Percentiles rank a stretch among this genome's conserved stretches.
phyloP scores from a whole-genome alignment of 2,329 filamentous ascomycete genomes.

The Colletotrichum neosansevieriae region DNA sequence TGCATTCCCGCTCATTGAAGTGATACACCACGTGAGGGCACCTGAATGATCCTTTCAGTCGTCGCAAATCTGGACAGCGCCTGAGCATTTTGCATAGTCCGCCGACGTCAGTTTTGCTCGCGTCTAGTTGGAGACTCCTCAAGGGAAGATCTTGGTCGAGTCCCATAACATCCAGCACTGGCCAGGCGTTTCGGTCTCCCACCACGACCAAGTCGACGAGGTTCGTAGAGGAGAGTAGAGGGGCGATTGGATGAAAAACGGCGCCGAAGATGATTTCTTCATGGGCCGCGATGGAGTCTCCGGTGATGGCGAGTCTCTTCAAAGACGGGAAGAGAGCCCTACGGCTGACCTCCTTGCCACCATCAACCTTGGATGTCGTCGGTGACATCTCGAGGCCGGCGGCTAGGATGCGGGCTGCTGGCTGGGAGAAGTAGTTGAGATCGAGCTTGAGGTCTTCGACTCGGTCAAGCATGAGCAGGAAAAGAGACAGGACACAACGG shows the following conservation, averaged over 20 bases:
- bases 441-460: not conserved
- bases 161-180: not conserved
- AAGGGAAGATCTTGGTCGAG: conserved; percentile 4
- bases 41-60: conserved; percentile 1
- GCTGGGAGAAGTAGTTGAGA: not conserved
- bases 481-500: conserved; percentile 14
- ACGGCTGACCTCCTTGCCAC: not conserved
- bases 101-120: not conserved
- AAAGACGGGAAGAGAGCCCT: conserved; percentile 8
- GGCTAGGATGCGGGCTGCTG: not conserved
- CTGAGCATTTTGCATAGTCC: conserved; percentile 21
- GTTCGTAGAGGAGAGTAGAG: conserved; percentile 1
- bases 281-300: not conserved
- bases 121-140: not conserved
- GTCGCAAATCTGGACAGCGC: conserved; percentile 18
- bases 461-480: conserved; percentile 11
- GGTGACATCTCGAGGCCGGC: conserved; percentile 9
- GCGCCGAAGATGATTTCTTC: not conserved
- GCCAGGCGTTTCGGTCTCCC: conserved; percentile 2
- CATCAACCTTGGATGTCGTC: too few species aligned
- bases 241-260: not conserved
- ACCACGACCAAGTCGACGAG: conserved; percentile 1
- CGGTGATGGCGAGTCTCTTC: not conserved
- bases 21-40: not conserved
- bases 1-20: not conserved